Conservation (phyloP, 768 basidiomycete species). For the Boletus rubescentipes region DNA sequence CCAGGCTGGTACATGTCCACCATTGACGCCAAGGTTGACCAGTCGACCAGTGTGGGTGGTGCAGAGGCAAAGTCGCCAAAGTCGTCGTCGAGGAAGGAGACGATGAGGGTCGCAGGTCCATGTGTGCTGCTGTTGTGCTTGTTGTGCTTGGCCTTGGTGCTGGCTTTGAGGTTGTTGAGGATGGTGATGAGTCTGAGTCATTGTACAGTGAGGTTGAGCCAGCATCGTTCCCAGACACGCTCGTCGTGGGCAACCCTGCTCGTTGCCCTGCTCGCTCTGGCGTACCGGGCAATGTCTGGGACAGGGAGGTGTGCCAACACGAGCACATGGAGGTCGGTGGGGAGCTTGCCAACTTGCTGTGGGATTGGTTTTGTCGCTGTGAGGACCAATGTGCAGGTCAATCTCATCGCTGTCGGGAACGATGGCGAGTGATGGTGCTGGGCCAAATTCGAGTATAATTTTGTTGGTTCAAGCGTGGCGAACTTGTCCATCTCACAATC, state of each 20-base stretch:
- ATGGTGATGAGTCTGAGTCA: conserved; percentile 43
- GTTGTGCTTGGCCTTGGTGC: conserved; percentile 37
- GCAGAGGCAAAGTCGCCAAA: conserved; percentile 83
- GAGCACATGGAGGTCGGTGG: conserved; percentile 71
- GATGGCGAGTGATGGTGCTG: conserved; percentile 26
- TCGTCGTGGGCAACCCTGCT: conserved; percentile 68
- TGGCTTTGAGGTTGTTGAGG: conserved; percentile 59
- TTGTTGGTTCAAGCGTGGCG: conserved; percentile 76
- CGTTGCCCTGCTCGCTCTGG: conserved; percentile 62
- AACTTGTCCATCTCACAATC: conserved; percentile 74
- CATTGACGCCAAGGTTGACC: conserved; percentile 9
- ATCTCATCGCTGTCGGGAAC: neutral
- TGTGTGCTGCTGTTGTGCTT: conserved; percentile 33
- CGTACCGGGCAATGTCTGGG: conserved; percentile 82
- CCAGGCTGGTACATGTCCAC: conserved; percentile 22
- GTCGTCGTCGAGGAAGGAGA: conserved; percentile 56
- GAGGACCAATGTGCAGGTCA: conserved; percentile 10
- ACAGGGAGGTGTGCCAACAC: conserved; percentile 75
- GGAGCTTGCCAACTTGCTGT: conserved; percentile 71
- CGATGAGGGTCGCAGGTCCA: conserved; percentile 59
- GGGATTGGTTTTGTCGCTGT: conserved; percentile 26
- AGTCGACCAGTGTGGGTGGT: conserved; percentile 21
- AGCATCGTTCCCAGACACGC: conserved; percentile 72
- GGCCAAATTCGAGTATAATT: conserved; percentile 43
- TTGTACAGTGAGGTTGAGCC: conserved; percentile 58